Evolutionary conservation across 2,329 filamentous ascomycete genomes (phyloP).

Genomic region (Torrubiella hemipterigena): DNA sequence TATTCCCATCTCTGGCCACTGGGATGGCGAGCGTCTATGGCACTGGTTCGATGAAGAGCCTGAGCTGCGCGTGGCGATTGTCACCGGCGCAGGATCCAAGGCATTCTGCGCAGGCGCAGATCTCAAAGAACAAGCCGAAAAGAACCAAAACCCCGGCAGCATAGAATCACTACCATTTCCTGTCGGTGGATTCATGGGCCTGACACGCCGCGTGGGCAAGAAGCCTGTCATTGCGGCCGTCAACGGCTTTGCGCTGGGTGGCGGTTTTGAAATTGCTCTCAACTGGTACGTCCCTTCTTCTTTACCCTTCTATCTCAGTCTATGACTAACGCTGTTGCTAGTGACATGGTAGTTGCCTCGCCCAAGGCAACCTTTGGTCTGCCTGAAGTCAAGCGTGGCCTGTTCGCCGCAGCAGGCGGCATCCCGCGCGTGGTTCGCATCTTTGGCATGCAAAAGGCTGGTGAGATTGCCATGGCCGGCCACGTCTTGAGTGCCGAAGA

Average conservation of each 20-base stretch:
- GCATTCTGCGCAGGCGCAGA: constrained; percentile 45
- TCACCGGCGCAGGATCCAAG: constrained; percentile 37
- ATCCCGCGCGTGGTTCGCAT: constrained; percentile 36
- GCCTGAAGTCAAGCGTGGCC: constrained; percentile 41
- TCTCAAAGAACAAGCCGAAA: constrained; percentile 36
- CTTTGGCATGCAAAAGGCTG: constrained; percentile 31
- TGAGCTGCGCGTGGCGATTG: constrained; percentile 30
- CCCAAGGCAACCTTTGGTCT: constrained; percentile 38
- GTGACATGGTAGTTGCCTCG: constrained; percentile 40
- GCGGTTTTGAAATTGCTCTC: constrained; percentile 43
- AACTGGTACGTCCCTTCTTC: constrained; percentile 36
- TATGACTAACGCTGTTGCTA: constrained; percentile 8
- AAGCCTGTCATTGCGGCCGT: constrained; percentile 49
- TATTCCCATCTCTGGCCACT: constrained; percentile 28
- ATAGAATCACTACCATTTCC: constrained; percentile 15
- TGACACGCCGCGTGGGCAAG: constrained; percentile 44
- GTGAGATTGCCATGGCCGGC: constrained; percentile 36
- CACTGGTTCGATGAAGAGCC: constrained; percentile 42
- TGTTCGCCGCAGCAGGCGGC: constrained; percentile 39
- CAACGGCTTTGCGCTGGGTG: constrained; percentile 44
- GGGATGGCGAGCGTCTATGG: constrained; percentile 35
- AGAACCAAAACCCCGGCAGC: constrained; percentile 5
- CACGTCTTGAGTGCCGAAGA: constrained; percentile 30
- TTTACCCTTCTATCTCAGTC: background rate
- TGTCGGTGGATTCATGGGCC: constrained; percentile 30